Evolutionary conservation across 2,329 filamentous ascomycete species (phyloP).

Genomic region (Penicillium freii): DNA sequence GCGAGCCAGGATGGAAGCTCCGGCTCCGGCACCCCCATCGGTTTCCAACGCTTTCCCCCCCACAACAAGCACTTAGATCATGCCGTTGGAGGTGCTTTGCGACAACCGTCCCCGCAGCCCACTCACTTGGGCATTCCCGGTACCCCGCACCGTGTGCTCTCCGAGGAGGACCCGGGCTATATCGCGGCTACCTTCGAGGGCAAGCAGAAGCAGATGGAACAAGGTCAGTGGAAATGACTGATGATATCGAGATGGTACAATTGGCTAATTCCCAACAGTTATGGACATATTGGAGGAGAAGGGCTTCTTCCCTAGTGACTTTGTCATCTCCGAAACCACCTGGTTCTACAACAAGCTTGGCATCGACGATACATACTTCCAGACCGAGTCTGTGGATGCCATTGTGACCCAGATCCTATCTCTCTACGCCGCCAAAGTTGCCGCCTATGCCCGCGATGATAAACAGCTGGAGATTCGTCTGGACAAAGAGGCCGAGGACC

Average conservation of each 20-base stretch:
- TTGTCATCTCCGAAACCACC: conserved; percentile 79
- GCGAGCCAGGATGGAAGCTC: conserved; percentile 37
- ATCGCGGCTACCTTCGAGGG: conserved; percentile 91
- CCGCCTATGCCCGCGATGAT: conserved; percentile 87
- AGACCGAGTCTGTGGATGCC: conserved; percentile 79
- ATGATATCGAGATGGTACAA: background rate
- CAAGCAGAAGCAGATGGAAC: conserved; percentile 85
- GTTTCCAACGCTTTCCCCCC: conserved; percentile 41
- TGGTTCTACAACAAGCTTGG: conserved; percentile 99
- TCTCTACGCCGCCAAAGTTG: conserved; percentile 94
- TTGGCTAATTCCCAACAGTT: conserved; percentile 52
- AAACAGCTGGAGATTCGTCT: conserved; percentile 91
- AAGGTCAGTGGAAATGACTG: conserved; percentile 53
- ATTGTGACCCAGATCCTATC: conserved; percentile 95
- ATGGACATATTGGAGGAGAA: conserved; percentile 75
- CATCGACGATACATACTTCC: conserved; percentile 98
- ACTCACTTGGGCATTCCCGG: conserved; percentile 78
- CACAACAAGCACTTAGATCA: conserved; percentile 60
- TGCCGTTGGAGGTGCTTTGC: conserved; percentile 53
- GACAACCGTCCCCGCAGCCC: conserved; percentile 81
- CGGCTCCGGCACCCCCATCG: conserved; percentile 42
- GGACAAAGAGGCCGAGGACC: conserved; percentile 91
- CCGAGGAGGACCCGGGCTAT: conserved; percentile 89
- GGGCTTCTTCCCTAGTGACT: conserved; percentile 80
- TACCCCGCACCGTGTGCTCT: conserved; percentile 69